These are phyloP conservation scores for Cucumis sativus DNA, from an alignment of 306 rosid genomes.

Conservation along the genomic window DNA sequence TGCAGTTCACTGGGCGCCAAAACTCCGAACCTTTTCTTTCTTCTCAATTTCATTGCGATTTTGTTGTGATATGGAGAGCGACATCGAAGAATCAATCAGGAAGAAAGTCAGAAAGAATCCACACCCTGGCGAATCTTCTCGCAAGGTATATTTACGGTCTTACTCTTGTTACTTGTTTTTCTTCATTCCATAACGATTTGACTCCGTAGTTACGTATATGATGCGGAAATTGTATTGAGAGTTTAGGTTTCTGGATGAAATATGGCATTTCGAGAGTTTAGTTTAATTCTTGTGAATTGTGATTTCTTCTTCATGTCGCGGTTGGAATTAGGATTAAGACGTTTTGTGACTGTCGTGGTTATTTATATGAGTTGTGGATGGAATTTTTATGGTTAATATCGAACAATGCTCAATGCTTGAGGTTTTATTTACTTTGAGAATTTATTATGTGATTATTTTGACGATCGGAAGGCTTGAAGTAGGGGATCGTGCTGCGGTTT, in stretches of 20 bases:
- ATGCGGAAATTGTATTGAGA: not conserved
- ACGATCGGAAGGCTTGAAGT: not conserved
- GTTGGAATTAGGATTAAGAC: not conserved
- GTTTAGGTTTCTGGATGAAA: not conserved
- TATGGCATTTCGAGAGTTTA: not conserved
- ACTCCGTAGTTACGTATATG: not conserved
- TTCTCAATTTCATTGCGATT: not conserved
- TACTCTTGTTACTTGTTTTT: not conserved
- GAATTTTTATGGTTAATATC: not conserved
- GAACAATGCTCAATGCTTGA: not conserved
- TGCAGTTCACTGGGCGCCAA: not conserved
- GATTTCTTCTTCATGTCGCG: not conserved
- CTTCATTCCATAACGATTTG: not conserved
- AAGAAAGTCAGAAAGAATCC: conserved; percentile 21
- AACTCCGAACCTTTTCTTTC: not conserved
- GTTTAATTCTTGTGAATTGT: not conserved
- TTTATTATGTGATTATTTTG: not conserved
- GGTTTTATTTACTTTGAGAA: not conserved
- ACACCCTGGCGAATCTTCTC: conserved; percentile 20
- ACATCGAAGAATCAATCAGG: conserved; percentile 27
- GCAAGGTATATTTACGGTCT: conserved; percentile 22
- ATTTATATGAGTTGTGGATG: not conserved
- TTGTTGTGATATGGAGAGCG: conserved; percentile 26
- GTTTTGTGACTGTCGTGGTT: not conserved
- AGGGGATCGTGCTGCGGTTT: not conserved